Evolutionary conservation across 495 filamentous ascomycete genomes (phyloP).

Genomic region (Letharia lupina): DNA sequence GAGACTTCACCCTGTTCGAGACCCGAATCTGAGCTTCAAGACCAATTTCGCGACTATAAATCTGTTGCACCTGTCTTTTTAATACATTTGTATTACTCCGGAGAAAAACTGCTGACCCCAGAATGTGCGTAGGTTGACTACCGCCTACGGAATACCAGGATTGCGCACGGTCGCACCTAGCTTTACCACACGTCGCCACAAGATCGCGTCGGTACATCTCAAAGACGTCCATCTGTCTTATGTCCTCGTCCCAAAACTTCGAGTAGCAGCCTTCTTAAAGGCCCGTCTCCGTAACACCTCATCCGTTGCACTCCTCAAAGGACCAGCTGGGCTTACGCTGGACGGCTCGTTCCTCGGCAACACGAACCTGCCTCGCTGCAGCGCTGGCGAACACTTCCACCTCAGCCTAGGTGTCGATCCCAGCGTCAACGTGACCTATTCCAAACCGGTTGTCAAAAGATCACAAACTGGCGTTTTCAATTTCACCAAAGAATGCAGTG

Average conservation of each 20-base stretch:
- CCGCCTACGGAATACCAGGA: conserved; percentile 54
- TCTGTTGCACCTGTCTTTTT: too few relatives aligned
- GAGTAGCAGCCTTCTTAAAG: conserved; percentile 56
- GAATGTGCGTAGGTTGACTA: conserved; percentile 38
- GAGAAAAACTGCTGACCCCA: not conserved
- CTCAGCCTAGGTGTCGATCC: conserved; percentile 61
- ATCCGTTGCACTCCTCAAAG: conserved; percentile 51
- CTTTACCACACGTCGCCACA: conserved; percentile 34
- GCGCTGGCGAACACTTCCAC: conserved; percentile 51
- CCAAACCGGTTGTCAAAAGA: conserved; percentile 51
- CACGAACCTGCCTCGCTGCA: conserved; percentile 47
- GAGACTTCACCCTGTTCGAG: not conserved
- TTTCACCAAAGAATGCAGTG: conserved; percentile 49
- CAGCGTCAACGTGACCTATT: conserved; percentile 50
- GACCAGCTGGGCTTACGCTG: conserved; percentile 54
- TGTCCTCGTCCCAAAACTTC: conserved; percentile 58
- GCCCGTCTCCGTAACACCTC: conserved; percentile 53
- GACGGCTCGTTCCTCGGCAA: conserved; percentile 62
- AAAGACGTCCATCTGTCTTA: conserved; percentile 35
- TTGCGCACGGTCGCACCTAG: conserved; percentile 41
- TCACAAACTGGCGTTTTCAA: conserved; percentile 44
- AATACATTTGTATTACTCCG: too few relatives aligned
- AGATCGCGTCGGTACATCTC: conserved; percentile 37
- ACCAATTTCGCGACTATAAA: not conserved
- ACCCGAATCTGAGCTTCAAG: not conserved